A percentile compares a stretch with the other conserved stretches of the same genome.
phyloP scores from a whole-genome alignment of 495 filamentous ascomycete genomes.

The Lichina pygmaea region DNA sequence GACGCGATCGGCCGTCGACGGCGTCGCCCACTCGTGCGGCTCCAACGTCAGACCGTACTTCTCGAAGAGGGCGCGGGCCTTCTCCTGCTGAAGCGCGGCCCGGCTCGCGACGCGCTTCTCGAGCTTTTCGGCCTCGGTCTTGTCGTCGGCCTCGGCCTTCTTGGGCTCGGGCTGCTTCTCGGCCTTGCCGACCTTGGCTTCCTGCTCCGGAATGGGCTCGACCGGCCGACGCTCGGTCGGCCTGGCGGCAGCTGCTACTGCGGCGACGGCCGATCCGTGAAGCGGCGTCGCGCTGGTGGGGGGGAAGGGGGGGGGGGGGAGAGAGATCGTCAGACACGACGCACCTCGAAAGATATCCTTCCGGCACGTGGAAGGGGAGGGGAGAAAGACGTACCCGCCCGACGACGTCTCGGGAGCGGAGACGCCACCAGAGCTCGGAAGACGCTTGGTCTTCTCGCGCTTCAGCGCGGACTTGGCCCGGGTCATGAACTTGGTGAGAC shows the following conservation, averaged over 20 bases:
- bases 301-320: too few species aligned
- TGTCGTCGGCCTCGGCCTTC: neutral
- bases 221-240: too few species aligned
- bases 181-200: too few species aligned
- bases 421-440: neutral
- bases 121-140: neutral
- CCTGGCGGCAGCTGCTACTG: too few species aligned
- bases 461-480: neutral
- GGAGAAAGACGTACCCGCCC: too few species aligned
- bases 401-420: too few species aligned
- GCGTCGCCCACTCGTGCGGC: conserved; percentile 31
- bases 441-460: neutral
- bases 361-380: too few species aligned
- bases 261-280: too few species aligned
- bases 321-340: too few species aligned
- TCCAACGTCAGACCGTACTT: conserved; percentile 49
- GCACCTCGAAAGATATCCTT: too few species aligned
- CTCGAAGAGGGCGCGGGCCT: conserved; percentile 41
- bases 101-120: neutral
- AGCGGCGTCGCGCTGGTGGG: too few species aligned
- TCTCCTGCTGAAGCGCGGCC: conserved; percentile 32
- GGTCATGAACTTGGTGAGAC: neutral
- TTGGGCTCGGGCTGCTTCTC: neutral
- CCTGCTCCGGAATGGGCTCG: too few species aligned
- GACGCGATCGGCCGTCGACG: conserved; percentile 23